Evolutionary conservation across 495 filamentous ascomycete genomes (phyloP).

Genomic region (Neurospora hispaniola): DNA sequence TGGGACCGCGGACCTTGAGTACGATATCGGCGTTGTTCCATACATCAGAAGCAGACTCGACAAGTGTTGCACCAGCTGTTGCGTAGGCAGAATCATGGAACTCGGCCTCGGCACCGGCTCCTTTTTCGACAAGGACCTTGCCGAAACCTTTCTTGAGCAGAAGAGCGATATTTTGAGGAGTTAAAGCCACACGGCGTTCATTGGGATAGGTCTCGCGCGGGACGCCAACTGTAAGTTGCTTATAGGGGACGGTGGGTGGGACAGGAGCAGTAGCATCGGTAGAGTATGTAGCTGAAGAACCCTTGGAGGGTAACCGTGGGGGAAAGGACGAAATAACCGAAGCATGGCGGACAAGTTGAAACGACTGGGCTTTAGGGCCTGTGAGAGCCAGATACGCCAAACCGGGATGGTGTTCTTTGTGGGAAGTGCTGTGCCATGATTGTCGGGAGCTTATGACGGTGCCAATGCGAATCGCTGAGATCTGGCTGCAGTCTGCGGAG

Average conservation of each 20-base stretch:
- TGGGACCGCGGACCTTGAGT: slow-evolving; percentile 67
- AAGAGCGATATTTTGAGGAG: slow-evolving; percentile 65
- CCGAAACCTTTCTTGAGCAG: slow-evolving; percentile 71
- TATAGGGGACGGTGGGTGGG: slow-evolving; percentile 51
- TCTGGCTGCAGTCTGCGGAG: not conserved
- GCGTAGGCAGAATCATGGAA: slow-evolving; percentile 62
- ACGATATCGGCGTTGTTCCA: slow-evolving; percentile 65
- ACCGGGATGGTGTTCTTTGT: slow-evolving; percentile 5
- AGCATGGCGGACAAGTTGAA: slow-evolving; percentile 25
- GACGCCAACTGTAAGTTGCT: slow-evolving; percentile 56
- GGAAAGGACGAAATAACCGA: slow-evolving; percentile 21
- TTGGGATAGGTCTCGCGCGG: slow-evolving; percentile 59
- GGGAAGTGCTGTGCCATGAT: slow-evolving; percentile 22
- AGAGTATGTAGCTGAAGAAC: slow-evolving; percentile 16
- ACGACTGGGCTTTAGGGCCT: slow-evolving; percentile 6
- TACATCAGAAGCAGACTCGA: slow-evolving; percentile 43
- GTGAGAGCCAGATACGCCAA: slow-evolving; percentile 12
- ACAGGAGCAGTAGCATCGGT: slow-evolving; percentile 26
- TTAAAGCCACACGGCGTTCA: slow-evolving; percentile 70
- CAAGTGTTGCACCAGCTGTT: slow-evolving; percentile 59
- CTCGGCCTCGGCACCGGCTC: slow-evolving; percentile 62
- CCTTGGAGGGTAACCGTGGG: not conserved
- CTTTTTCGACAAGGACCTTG: slow-evolving; percentile 61
- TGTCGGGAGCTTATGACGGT: slow-evolving; percentile 15
- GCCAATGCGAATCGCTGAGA: slow-evolving; percentile 5